phyloP scores from a whole-genome alignment of 2,329 filamentous ascomycete species.

The Aspergillus udagawae region DNA sequence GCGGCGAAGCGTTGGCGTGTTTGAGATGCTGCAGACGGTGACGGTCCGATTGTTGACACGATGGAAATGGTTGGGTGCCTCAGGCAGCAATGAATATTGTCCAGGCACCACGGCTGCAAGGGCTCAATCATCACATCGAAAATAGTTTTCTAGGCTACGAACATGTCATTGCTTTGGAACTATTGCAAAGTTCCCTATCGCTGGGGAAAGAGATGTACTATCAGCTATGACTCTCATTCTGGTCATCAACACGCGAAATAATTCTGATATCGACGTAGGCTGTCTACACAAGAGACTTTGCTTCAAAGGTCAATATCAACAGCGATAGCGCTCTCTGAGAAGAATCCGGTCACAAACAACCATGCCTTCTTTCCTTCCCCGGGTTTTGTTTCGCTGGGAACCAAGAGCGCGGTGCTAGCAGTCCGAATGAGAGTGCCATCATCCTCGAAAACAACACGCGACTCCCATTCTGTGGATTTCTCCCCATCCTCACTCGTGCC shows the following conservation, averaged over 20 bases:
- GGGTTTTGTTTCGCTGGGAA: conserved; percentile 48
- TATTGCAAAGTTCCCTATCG: background rate
- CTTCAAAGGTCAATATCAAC: conserved; percentile 49
- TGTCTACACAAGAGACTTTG: background rate
- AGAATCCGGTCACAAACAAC: conserved; percentile 57
- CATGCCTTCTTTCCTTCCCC: conserved; percentile 48
- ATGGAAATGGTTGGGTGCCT: background rate
- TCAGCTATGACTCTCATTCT: background rate
- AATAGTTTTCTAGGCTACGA: background rate
- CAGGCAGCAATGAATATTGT: background rate
- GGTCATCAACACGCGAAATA: background rate
- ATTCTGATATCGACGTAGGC: background rate
- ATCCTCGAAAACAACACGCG: conserved; percentile 54
- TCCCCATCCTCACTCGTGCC: background rate
- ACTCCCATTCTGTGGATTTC: conserved; percentile 36
- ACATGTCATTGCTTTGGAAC: background rate
- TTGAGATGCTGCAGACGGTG: background rate
- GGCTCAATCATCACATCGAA: background rate
- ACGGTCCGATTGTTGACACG: background rate
- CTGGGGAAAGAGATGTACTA: background rate
- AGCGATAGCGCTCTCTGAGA: conserved; percentile 48
- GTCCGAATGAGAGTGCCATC: conserved; percentile 50
- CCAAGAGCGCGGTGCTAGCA: conserved; percentile 50
- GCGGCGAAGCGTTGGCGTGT: background rate
- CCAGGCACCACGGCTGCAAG: background rate